Evolutionary conservation across 2,329 filamentous ascomycete species (phyloP), one percentile per base, ranked within the genome.

Genomic region (Colletotrichum somersetense): DNA sequence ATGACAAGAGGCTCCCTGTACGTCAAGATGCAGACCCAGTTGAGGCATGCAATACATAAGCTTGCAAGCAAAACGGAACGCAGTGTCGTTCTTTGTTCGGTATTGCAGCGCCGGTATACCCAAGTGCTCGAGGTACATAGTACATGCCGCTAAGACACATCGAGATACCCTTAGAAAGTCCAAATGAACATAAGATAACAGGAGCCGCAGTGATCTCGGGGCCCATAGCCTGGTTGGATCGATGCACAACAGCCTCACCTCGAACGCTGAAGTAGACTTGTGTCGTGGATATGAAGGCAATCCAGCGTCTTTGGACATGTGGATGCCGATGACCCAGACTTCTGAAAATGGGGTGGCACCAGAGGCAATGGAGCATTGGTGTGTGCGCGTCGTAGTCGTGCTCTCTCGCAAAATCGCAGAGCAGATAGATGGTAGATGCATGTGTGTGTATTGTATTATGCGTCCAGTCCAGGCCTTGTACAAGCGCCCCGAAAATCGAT

Each of bases 1-100:
- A 23, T 52, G 23, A 52, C 23, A 16, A 30, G 23, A 50, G 1
- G 26, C 62, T 10, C 44, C 26, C 40, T 48, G 58, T 12, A 26
- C 20, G 35, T 46, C 33, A 40, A 58, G 20, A 38, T 33, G 10
- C 35, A 44, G 44, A 23, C 38, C 26, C 23, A 14, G 52, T 46
- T 46, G 44, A 10, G 35, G 56, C 44, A 26, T 14, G 52, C n/a
- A 53, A 53, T 62, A 62, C 35, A 64, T 71, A 71, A 71, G 69
- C 69, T 63, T 71, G 63, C 58, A 55, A 59, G 69, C 53, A 71
- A 68, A 53, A 72, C 59, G 69, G 69, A 59, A 68, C 44, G 55
- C 38, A 58, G 50, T 42, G 69, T 48, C 44, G 57, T 62, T 59
- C 40, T 23, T 46, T 38, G 52, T 52, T 53, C 58, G 38, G 30